phyloP scores from a whole-genome alignment of 257 asterid species.

The Penstemon newberryi region DNA sequence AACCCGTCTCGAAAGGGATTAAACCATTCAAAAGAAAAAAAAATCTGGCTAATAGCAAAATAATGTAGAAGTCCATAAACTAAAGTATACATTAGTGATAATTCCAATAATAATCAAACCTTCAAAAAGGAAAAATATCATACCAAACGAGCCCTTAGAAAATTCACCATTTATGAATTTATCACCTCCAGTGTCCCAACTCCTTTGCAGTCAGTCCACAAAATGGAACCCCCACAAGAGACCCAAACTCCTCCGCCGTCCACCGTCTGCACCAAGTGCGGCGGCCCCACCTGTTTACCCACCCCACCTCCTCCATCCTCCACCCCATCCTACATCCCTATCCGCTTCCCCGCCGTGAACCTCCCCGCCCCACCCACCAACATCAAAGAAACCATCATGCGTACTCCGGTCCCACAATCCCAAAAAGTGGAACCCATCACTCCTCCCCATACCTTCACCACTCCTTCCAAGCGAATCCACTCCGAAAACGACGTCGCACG shows the following conservation, averaged over 20 bases:
- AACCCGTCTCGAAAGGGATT: too few relatives aligned
- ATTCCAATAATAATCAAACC: too few relatives aligned
- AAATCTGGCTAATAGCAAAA: too few relatives aligned
- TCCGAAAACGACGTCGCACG: constrained; percentile 55
- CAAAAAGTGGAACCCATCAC: constrained; percentile 49
- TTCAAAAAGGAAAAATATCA: too few relatives aligned
- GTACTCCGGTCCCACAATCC: constrained; percentile 87
- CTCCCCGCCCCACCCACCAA: constrained; percentile 67
- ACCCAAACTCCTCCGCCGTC: constrained; percentile 17
- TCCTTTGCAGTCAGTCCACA: not conserved
- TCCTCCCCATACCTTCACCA: constrained; percentile 58
- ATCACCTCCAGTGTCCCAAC: not conserved
- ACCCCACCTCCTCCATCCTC: constrained; percentile 66
- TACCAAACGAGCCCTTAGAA: too few relatives aligned
- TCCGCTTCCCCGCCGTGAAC: constrained; percentile 83
- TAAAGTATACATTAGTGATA: too few relatives aligned
- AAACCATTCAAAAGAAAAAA: too few relatives aligned
- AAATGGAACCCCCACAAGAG: constrained; percentile 28
- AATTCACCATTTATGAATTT: too few relatives aligned
- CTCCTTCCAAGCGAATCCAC: constrained; percentile 59
- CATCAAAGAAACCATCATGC: constrained; percentile 70
- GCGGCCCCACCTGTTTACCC: constrained; percentile 65
- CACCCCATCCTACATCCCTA: constrained; percentile 77
- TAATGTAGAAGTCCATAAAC: too few relatives aligned
- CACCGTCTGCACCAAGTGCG: constrained; percentile 62